Conservation (phyloP, 2,329 filamentous ascomycete genomes). For the Aspergillus pseudotamarii region DNA sequence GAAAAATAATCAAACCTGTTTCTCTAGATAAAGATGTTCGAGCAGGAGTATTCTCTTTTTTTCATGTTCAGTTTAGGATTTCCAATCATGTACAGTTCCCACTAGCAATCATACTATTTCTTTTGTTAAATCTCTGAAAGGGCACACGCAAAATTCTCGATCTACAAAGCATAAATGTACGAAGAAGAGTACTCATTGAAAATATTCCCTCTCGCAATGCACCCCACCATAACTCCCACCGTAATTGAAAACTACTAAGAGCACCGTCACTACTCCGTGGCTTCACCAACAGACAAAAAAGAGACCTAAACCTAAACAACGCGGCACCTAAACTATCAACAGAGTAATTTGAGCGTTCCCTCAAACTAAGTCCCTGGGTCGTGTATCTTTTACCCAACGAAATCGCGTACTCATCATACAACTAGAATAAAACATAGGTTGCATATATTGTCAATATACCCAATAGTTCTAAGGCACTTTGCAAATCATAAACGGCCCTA, state of each 20-base stretch:
- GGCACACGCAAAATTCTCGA: too few relatives aligned
- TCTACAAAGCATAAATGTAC: background rate
- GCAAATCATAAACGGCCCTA: too few relatives aligned
- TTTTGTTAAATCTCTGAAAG: background rate
- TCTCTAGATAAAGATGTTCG: conserved; percentile 8
- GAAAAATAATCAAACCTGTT: conserved; percentile 6
- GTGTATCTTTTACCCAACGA: background rate
- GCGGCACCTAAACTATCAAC: background rate
- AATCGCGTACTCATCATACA: background rate
- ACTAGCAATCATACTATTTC: conserved; percentile 8
- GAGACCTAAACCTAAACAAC: background rate
- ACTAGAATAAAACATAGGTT: background rate
- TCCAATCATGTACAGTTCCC: conserved; percentile 4
- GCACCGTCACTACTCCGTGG: too few relatives aligned
- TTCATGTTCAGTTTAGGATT: conserved; percentile 11
- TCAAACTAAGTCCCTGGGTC: background rate
- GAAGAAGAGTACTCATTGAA: background rate
- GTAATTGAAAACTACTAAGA: too few relatives aligned
- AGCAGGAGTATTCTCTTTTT: conserved; percentile 8
- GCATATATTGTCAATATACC: background rate
- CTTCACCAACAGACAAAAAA: background rate
- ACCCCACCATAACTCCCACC: too few relatives aligned
- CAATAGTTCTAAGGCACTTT: too few relatives aligned
- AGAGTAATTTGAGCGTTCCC: background rate
- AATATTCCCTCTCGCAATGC: too few relatives aligned